Base-by-base conservation (phyloP, 768 basidiomycete genomes). In the Suillus occidentalis region DNA sequence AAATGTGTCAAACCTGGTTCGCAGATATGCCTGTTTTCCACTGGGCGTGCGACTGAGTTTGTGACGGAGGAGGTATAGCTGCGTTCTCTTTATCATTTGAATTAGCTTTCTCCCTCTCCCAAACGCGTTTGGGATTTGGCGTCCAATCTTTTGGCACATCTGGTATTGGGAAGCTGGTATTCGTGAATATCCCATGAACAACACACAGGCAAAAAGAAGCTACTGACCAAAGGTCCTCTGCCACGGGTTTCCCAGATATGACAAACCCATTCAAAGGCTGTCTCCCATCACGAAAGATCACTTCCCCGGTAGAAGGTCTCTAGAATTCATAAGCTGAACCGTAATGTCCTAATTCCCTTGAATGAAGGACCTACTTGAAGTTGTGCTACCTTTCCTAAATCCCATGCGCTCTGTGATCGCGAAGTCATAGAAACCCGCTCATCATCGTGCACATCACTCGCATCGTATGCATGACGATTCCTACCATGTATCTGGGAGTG, bases 111-210 rank as follows among this genome's bases (percentile, higher is more conserved):
- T 80, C 79, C 79, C 47, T 66, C 56, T 81, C 80, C 89, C 94
- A 97, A 2, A 97, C 83, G n/a, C 84, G 79, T 31, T 79, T 82
- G 1, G 96, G 97, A 70, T 96, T 82, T 0, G 97, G 91, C 68
- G 81, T 85, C 97, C 97, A 99, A 18, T 86, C 90, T 66, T 83
- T 72, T 3, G 96, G 95, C 53, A 97, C 79, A 16, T 92, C 89
- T 2, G 95, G 92, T 40, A 94, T 76, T 6, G 89, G 87, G 76
- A 92, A 97, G 90, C 94, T 96, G 65, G 12, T 47, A 40, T 18
- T 40, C 10, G 25, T 58, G 10, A 58, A 25, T 18, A 58, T 49
- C 63, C 68, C 9, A 58, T 12, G 16, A 28, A 6, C 4, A 16
- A 34, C 10, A 20, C 10, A 10, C 8, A 25, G 52, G 64, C 47